These are phyloP conservation scores for Syzygium grande DNA, from an alignment of 345 rosid species.

Conservation along the genomic window DNA sequence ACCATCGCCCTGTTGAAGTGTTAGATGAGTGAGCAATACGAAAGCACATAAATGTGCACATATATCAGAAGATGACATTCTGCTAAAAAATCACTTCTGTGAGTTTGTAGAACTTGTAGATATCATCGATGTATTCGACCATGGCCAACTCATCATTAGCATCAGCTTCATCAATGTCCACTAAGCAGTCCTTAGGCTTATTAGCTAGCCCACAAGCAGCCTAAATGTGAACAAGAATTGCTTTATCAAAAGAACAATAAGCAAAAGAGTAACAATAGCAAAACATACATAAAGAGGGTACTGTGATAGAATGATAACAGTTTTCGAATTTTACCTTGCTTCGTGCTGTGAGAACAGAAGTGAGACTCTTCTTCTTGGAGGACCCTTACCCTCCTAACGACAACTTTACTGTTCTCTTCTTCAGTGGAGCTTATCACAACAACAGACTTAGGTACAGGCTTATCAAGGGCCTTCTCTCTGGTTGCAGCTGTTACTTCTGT, in stretches of 20 bases:
- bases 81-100: conserved; percentile 31
- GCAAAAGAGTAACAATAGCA: background rate
- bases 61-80: background rate
- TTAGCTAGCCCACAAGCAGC: conserved; percentile 42
- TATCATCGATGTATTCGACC: conserved; percentile 85
- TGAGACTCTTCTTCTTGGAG: conserved; percentile 40
- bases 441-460: conserved; percentile 23
- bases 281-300: background rate
- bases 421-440: conserved; percentile 53
- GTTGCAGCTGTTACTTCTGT: background rate
- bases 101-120: conserved; percentile 69
- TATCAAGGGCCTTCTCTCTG: conserved; percentile 17
- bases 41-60: background rate
- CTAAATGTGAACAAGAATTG: conserved; percentile 8
- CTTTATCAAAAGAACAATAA: background rate
- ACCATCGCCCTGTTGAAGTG: conserved; percentile 33
- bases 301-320: background rate
- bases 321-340: conserved; percentile 44
- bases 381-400: conserved; percentile 16
- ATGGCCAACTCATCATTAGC: conserved; percentile 55
- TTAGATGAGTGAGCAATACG: background rate
- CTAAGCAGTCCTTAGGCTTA: conserved; percentile 20
- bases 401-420: conserved; percentile 18
- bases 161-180: conserved; percentile 67
- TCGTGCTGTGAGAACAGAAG: conserved; percentile 56